These are phyloP conservation scores for Dactylorhiza incarnata DNA, from an alignment of 106 monocot genomes.

Conservation along the genomic window DNA sequence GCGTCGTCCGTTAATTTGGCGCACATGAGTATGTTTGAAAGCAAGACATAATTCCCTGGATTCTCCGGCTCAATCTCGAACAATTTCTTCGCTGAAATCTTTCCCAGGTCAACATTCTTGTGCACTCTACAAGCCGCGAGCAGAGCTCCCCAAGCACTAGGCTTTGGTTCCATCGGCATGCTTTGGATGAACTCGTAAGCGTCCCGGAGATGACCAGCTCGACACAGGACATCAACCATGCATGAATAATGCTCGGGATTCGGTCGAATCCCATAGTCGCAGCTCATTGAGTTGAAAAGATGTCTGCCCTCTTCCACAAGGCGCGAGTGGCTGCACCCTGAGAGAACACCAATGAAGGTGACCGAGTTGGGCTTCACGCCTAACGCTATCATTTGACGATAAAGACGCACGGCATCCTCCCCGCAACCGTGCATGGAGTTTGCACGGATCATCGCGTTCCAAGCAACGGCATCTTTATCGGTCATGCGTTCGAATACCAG, in stretches of 20 bases:
- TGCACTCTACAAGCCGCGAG: constrained; percentile 46
- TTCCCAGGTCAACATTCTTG: constrained; percentile 49
- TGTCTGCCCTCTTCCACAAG: constrained; percentile 39
- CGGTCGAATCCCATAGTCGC: constrained; percentile 31
- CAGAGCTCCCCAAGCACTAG: constrained; percentile 56
- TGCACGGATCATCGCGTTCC: constrained; percentile 71
- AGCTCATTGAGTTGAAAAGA: constrained; percentile 44
- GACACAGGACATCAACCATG: constrained; percentile 56
- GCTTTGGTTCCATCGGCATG: constrained; percentile 54
- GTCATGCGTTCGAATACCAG: constrained; percentile 35
- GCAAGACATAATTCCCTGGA: constrained; percentile 49
- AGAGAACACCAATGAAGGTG: constrained; percentile 48
- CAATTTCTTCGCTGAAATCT: constrained; percentile 33
- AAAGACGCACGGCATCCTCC: constrained; percentile 36
- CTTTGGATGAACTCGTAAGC: constrained; percentile 48
- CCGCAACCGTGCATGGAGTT: constrained; percentile 75
- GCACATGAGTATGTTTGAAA: constrained; percentile 38
- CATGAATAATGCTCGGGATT: constrained; percentile 65
- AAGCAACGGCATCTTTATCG: constrained; percentile 42
- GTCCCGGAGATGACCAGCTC: constrained; percentile 40
- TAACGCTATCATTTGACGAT: constrained; percentile 26
- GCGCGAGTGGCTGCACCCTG: constrained; percentile 67
- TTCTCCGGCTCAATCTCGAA: constrained; percentile 61
- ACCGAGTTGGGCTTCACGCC: constrained; percentile 38
- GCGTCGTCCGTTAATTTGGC: constrained; percentile 48